Percentiles rank a stretch among this genome's conserved stretches.
These are phyloP conservation scores for Fusarium penzigii DNA, from an alignment of 2,329 filamentous ascomycete genomes.

Conservation along the genomic window DNA sequence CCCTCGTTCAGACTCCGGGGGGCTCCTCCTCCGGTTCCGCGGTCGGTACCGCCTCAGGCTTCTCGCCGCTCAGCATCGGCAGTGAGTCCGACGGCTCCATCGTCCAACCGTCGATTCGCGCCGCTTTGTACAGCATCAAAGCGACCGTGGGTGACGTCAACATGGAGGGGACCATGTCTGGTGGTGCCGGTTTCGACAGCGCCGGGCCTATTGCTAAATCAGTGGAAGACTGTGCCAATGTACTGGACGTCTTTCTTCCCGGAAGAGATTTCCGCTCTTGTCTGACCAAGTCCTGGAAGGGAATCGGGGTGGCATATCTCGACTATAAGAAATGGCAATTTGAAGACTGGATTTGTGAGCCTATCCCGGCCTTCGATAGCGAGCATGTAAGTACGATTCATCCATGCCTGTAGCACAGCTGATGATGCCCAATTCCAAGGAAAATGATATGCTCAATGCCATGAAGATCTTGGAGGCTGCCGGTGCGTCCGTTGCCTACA, in stretches of 20 bases:
- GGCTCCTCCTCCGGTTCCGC: conserved; percentile 59
- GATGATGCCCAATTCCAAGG: too few species aligned
- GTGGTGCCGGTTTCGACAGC: conserved; percentile 4
- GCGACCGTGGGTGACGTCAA: conserved; percentile 8
- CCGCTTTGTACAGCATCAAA: conserved; percentile 14
- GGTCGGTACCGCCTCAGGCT: conserved; percentile 52
- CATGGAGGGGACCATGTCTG: conserved; percentile 6
- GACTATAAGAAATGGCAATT: conserved; percentile 13
- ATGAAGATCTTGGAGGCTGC: too few species aligned
- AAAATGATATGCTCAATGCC: too few species aligned
- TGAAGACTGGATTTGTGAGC: conserved; percentile 3
- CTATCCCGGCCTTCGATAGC: conserved; percentile 2
- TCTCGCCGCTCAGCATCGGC: conserved; percentile 57
- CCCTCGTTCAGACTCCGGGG: conserved; percentile 33
- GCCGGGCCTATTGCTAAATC: conserved; percentile 12
- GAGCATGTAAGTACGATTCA: too few species aligned
- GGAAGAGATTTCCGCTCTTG: background rate
- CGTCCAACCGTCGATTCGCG: conserved; percentile 8
- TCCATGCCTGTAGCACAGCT: too few species aligned
- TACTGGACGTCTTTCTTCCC: conserved; percentile 9
- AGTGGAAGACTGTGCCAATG: conserved; percentile 6
- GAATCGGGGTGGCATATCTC: conserved; percentile 8
- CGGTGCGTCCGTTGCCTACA: too few species aligned
- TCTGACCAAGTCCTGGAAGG: conserved; percentile 10
- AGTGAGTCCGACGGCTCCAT: conserved; percentile 55